Conservation (phyloP, 2,329 filamentous ascomycete species). For the Xylaria sp. region DNA sequence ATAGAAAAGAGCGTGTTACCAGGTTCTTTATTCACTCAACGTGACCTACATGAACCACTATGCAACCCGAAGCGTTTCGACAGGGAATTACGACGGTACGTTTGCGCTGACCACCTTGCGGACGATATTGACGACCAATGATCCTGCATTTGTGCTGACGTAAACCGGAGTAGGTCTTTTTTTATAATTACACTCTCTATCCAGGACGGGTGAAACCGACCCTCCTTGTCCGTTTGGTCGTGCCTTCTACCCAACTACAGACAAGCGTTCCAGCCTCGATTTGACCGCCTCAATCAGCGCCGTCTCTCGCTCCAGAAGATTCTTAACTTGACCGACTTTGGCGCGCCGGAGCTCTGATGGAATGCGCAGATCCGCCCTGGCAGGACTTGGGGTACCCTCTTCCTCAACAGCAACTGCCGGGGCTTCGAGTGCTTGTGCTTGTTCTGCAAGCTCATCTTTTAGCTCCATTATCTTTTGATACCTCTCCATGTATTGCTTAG, state of each 20-base stretch:
- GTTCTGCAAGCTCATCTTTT: constrained; percentile 63
- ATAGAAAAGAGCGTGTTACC: constrained; percentile 5
- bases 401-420: constrained; percentile 46
- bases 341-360: constrained; percentile 70
- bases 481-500: constrained; percentile 66
- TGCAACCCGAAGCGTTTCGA: constrained; percentile 10
- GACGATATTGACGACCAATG: constrained; percentile 13
- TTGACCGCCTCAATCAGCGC: constrained; percentile 75
- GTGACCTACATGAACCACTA: constrained; percentile 23
- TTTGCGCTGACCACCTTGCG: constrained; percentile 27
- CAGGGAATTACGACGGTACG: constrained; percentile 1
- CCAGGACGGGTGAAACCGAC: constrained; percentile 24
- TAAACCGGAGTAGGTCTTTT: constrained; percentile 10
- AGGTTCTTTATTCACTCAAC: not conserved
- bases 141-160: constrained; percentile 28
- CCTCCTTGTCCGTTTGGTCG: constrained; percentile 31
- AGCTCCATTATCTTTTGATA: constrained; percentile 67
- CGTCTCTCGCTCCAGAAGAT: constrained; percentile 72
- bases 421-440: constrained; percentile 59
- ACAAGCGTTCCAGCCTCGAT: constrained; percentile 69
- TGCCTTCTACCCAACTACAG: constrained; percentile 46
- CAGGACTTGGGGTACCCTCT: constrained; percentile 46
- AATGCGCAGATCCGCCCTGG: constrained; percentile 62
- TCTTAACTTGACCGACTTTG: constrained; percentile 72
- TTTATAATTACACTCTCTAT: constrained; percentile 40